These are phyloP conservation scores for Serpula lacrymans DNA, from an alignment of 768 basidiomycete species.

Conservation along the genomic window DNA sequence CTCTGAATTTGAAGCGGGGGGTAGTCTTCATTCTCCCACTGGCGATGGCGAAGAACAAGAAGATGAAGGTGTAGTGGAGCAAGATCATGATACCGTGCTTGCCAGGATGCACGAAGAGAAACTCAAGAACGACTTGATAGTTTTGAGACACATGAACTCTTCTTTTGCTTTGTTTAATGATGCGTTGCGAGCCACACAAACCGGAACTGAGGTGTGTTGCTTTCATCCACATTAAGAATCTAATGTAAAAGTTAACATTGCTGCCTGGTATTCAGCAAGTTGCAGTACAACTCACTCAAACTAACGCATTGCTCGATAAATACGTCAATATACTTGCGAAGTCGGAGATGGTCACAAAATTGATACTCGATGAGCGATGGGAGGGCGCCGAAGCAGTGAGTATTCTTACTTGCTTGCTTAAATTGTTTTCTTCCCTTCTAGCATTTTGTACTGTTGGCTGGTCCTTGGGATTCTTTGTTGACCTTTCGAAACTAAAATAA, in stretches of 20 bases:
- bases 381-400: slow-evolving; percentile 69
- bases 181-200: slow-evolving; percentile 58
- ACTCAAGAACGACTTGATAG: slow-evolving; percentile 68
- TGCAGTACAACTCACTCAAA: slow-evolving; percentile 63
- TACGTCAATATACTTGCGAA: slow-evolving; percentile 67
- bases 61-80: slow-evolving; percentile 9
- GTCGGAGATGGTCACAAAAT: slow-evolving; percentile 62
- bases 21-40: too few species aligned
- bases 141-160: slow-evolving; percentile 69
- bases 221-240: neutral
- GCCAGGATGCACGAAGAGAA: slow-evolving; percentile 61
- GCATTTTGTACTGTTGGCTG: too few species aligned
- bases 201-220: slow-evolving; percentile 63
- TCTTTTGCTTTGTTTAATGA: slow-evolving; percentile 68
- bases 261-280: slow-evolving; percentile 45
- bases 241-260: neutral
- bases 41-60: slow-evolving; percentile 7
- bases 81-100: slow-evolving; percentile 21
- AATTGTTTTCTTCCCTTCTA: too few species aligned
- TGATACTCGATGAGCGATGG: slow-evolving; percentile 79
- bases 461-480: too few species aligned
- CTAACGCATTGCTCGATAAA: slow-evolving; percentile 71
- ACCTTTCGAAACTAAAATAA: too few species aligned
- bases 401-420: slow-evolving; percentile 6
- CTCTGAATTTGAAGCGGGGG: too few species aligned